Evolutionary conservation across 139 green algal species (phyloP).

Genomic region (Closterium sp.): DNA sequence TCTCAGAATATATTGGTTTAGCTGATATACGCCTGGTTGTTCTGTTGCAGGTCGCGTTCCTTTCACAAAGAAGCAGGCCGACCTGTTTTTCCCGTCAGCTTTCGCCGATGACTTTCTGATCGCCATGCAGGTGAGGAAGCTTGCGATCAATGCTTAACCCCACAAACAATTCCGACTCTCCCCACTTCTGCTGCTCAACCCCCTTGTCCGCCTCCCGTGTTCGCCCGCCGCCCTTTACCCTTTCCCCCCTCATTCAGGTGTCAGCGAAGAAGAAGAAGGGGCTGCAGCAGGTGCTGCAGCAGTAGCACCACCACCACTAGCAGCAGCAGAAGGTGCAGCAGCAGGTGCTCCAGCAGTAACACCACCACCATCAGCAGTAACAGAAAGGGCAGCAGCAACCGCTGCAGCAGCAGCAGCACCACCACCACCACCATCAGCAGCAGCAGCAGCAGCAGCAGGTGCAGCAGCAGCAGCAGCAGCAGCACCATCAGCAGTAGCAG

Average conservation of each 20-base stretch:
- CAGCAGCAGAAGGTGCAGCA: no score
- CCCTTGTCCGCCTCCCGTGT: neutral
- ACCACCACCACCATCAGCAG: no score
- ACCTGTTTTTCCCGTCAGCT: slow-evolving; percentile 98
- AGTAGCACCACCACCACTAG: no score
- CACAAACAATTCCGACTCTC: no score
- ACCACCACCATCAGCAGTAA: no score
- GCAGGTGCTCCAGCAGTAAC: no score
- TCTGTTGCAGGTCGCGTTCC: slow-evolving; percentile 25
- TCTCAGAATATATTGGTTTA: slow-evolving; percentile 8
- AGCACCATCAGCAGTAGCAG: no score
- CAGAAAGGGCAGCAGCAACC: no score
- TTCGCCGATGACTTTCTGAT: slow-evolving; percentile 99
- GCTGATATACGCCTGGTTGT: neutral
- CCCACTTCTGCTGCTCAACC: neutral
- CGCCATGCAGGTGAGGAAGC: slow-evolving; percentile 75
- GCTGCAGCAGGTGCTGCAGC: no score
- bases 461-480: no score
- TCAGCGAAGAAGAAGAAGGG: slow-evolving; percentile 62
- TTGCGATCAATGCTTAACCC: neutral
- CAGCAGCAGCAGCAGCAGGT: no score
- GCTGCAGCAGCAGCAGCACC: no score
- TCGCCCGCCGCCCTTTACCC: neutral
- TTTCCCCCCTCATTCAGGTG: slow-evolving; percentile 22
- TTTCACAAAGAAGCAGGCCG: slow-evolving; percentile 82